Evolutionary conservation across 2,329 filamentous ascomycete species (phyloP), one percentile per base, ranked within the genome.

Genomic region (Rachicladosporium sp.): DNA sequence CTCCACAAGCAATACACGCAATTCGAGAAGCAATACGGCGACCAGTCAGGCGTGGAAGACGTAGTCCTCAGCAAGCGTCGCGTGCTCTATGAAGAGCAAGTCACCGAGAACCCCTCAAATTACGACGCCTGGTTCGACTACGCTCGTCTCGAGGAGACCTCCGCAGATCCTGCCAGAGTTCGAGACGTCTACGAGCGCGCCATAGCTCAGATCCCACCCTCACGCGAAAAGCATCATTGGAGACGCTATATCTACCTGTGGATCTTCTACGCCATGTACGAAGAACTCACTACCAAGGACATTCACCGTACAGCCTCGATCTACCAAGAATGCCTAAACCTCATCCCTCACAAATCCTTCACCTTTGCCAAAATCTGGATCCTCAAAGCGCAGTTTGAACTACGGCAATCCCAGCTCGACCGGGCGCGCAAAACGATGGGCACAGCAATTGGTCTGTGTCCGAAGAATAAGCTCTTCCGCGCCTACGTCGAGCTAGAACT

Each of bases 91-190:
- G 91, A 98, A 62, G 86, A 94, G 50, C 82, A 91, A 55, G 76
- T 96, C 49, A 89, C 87, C 54, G 83, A 93, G 56, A 96, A 94
- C 54, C 77, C 88, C 2, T 91, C 93, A 55, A 95, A 95, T 61
- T 98, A 98, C 67, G 91, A 98, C 56, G 75, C 80, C 9, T 98
- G 91, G 91, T 89, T 98, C 51, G 91, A 96, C 61, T 94, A 89
- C 60, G 87, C 88, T 19, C 75, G 84, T 6, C 67, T 98, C 5
- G 91, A 98, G 60, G 91, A 98, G 62, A 76, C 78, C 0, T 80
- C 84, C 1, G 83, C 84, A 6, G 83, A 95, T 56, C 65, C 75
- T 1, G 87, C 93, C 47, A 78, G 84, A 32, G 80, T 94, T 1
- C 78, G 91, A 29, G 91, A 98, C 49, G 78, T 93, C 10, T 98